These are phyloP conservation scores for Chalaropsis ovoidea DNA, from an alignment of 2,329 filamentous ascomycete genomes.

Conservation along the genomic window DNA sequence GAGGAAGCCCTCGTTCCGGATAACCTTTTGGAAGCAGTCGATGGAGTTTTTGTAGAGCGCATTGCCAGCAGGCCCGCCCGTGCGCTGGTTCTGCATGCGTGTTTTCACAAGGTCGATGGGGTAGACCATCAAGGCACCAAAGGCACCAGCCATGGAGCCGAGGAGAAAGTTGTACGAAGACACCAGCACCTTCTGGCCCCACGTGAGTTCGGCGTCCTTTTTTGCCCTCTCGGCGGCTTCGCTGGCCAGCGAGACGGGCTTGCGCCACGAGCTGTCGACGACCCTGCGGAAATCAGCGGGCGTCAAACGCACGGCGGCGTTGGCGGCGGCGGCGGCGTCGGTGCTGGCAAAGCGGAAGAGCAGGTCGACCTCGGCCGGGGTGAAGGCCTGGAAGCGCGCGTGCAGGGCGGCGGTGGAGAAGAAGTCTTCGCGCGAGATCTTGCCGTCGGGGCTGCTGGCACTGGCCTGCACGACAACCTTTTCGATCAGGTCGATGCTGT, in stretches of 20 bases:
- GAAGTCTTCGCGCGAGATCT: slow-evolving; percentile 90
- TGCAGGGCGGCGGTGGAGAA: slow-evolving; percentile 84
- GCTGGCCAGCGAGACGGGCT: slow-evolving; percentile 40
- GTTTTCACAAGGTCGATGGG: slow-evolving; percentile 98
- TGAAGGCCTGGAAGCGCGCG: slow-evolving; percentile 91
- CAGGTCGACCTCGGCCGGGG: slow-evolving; percentile 97
- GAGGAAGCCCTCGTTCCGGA: slow-evolving; percentile 79
- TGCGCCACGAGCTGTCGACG: slow-evolving; percentile 81
- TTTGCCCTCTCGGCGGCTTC: slow-evolving; percentile 29
- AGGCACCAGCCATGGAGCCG: slow-evolving; percentile 83
- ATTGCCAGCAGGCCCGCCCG: slow-evolving; percentile 62
- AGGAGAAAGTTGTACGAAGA: slow-evolving; percentile 85
- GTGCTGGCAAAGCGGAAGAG: slow-evolving; percentile 96
- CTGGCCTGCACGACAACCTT: slow-evolving; percentile 82
- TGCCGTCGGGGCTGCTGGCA: slow-evolving; percentile 72
- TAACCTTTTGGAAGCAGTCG: slow-evolving; percentile 87
- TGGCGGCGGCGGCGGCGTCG: slow-evolving; percentile 65
- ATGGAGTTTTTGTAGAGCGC: slow-evolving; percentile 93
- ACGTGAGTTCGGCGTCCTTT: slow-evolving; percentile 31
- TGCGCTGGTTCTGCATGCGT: slow-evolving; percentile 92
- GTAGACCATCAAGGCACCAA: slow-evolving; percentile 98
- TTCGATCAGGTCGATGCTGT: slow-evolving; percentile 96
- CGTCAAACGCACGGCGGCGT: slow-evolving; percentile 66
- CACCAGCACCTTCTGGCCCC: slow-evolving; percentile 40
- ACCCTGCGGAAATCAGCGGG: slow-evolving; percentile 87